phyloP scores from a whole-genome alignment of 2,329 filamentous ascomycete species.

The Sarocladium brachiariae region DNA sequence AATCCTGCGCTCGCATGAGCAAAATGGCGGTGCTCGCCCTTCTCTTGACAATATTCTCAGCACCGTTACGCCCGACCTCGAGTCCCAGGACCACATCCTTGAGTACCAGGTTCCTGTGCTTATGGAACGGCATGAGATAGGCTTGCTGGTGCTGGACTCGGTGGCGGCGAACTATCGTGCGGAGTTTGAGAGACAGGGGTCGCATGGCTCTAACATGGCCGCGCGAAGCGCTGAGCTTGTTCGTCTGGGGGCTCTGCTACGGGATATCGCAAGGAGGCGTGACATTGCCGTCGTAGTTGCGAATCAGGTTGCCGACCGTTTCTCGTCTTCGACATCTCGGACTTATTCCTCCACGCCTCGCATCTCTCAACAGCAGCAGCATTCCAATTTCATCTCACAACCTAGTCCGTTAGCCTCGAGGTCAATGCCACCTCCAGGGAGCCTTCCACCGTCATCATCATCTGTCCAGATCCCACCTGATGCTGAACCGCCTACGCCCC shows the following conservation, averaged over 20 bases:
- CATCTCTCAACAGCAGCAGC: constrained; percentile 8
- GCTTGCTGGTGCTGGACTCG: constrained; percentile 81
- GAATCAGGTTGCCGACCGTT: constrained; percentile 92
- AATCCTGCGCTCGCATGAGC: constrained; percentile 33
- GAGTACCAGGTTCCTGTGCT: constrained; percentile 87
- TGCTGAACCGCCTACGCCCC: constrained; percentile 25
- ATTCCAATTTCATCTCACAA: constrained; percentile 28
- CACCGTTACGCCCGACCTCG: constrained; percentile 80
- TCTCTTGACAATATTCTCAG: constrained; percentile 72
- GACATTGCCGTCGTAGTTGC: constrained; percentile 82
- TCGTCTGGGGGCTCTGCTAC: constrained; percentile 66
- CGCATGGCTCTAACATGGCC: constrained; percentile 55
- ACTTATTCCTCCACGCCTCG: constrained; percentile 16
- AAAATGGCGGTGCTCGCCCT: constrained; percentile 30
- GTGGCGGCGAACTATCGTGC: constrained; percentile 94
- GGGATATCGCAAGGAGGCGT: constrained; percentile 66
- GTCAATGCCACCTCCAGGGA: constrained; percentile 20
- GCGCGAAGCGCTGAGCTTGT: constrained; percentile 71
- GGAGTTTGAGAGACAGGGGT: constrained; percentile 63
- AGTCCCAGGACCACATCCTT: constrained; percentile 92
- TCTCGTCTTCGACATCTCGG: constrained; percentile 30
- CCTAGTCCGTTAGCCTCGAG: not conserved
- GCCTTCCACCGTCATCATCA: constrained; percentile 25
- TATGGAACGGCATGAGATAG: constrained; percentile 66
- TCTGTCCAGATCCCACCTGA: constrained; percentile 25